phyloP scores from a whole-genome alignment of 2,329 filamentous ascomycete species.

The Lecanicillium sp. region DNA sequence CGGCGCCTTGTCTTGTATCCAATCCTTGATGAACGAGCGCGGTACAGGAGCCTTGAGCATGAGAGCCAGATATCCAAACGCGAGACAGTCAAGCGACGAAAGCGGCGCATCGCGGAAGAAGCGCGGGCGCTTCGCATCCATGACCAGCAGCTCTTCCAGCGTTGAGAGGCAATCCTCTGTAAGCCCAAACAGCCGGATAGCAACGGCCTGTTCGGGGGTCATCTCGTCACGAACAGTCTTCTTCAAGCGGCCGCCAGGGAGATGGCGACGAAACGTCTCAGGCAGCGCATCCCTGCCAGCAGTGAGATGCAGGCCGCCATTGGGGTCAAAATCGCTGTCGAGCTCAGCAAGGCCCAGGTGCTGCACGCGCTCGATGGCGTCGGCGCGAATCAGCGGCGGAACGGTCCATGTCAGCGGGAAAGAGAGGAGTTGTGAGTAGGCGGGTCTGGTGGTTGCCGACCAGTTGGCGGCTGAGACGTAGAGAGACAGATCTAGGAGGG shows the following conservation, averaged over 20 bases:
- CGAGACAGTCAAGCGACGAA: conserved; percentile 62
- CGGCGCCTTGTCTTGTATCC: conserved; percentile 25
- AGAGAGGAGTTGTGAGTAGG: conserved; percentile 70
- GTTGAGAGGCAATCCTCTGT: conserved; percentile 65
- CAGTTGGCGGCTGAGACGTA: conserved; percentile 91
- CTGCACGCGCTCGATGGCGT: conserved; percentile 61
- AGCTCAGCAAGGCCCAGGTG: conserved; percentile 61
- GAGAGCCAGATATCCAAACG: conserved; percentile 69
- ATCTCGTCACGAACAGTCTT: conserved; percentile 54
- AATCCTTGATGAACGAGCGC: conserved; percentile 31
- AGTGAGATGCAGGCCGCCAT: conserved; percentile 25
- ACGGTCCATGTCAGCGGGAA: conserved; percentile 87
- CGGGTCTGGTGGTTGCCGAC: conserved; percentile 64
- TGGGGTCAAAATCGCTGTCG: conserved; percentile 48
- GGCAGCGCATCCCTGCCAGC: conserved; percentile 29
- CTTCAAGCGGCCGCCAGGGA: conserved; percentile 31
- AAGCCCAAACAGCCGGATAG: conserved; percentile 69
- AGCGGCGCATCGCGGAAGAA: conserved; percentile 20
- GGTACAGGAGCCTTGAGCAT: conserved; percentile 49
- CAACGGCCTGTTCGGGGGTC: conserved; percentile 60
- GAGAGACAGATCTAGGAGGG: conserved; percentile 76
- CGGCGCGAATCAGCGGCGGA: conserved; percentile 62
- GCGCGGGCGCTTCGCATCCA: conserved; percentile 16
- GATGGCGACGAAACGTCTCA: conserved; percentile 29
- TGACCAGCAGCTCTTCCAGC: conserved; percentile 46